These are phyloP conservation scores for Coemansia sp. DNA, from an alignment of 192 early-diverging fungal genomes.

Conservation along the genomic window DNA sequence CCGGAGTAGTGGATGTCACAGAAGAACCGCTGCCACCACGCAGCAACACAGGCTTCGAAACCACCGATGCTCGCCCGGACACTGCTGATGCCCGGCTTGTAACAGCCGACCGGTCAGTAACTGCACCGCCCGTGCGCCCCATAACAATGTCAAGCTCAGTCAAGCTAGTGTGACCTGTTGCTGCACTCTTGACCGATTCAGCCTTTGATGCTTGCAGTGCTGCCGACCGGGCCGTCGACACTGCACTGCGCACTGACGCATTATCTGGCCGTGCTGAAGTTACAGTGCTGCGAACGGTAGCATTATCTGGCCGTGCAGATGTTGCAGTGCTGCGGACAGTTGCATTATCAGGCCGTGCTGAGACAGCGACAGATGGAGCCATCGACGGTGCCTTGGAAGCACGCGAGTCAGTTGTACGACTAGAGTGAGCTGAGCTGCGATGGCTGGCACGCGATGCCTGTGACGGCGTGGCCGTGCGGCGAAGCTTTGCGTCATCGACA, in stretches of 20 bases:
- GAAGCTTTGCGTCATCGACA: slow-evolving; percentile 27
- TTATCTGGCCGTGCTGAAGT: not conserved
- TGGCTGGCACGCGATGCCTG: slow-evolving; percentile 10
- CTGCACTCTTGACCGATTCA: not conserved
- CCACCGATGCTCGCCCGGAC: not conserved
- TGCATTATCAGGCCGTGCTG: too few species aligned
- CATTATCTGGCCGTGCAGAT: not conserved
- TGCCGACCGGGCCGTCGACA: not conserved
- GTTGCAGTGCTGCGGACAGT: not conserved
- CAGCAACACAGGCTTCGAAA: slow-evolving; percentile 3
- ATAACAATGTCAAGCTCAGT: slow-evolving; percentile 55
- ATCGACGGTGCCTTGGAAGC: not conserved
- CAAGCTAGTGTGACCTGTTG: slow-evolving; percentile 22
- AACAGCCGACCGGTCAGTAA: slow-evolving; percentile 12
- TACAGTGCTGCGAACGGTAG: not conserved
- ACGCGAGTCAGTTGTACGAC: not conserved
- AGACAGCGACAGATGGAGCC: too few species aligned
- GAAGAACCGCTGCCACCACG: slow-evolving; percentile 45
- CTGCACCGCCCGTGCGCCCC: slow-evolving; percentile 42
- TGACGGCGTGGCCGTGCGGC: slow-evolving; percentile 27
- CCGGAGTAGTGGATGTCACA: slow-evolving; percentile 1
- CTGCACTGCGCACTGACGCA: slow-evolving; percentile 7
- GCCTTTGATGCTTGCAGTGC: not conserved
- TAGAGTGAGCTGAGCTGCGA: slow-evolving; percentile 10
- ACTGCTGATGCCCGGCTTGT: slow-evolving; percentile 20